phyloP scores from a whole-genome alignment of 2,329 filamentous ascomycete species.

The Fusarium sp. region DNA sequence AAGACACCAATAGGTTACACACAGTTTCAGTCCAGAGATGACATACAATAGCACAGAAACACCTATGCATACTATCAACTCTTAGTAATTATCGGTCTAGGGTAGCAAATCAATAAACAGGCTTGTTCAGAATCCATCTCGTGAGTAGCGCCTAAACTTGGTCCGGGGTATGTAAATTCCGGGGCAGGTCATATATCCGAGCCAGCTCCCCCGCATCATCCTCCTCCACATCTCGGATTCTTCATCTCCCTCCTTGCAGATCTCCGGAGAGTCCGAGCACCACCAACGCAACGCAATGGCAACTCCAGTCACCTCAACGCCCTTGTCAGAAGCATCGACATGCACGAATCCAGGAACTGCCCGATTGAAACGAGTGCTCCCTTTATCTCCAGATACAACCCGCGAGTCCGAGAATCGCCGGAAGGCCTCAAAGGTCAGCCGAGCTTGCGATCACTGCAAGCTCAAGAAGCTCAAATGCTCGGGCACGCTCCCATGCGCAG shows the following conservation, averaged over 20 bases:
- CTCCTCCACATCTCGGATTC: conserved; percentile 11
- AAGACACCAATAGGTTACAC: no score
- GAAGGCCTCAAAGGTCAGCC: conserved; percentile 42
- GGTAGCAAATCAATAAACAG: no score
- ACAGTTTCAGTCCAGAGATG: no score
- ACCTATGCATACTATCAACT: no score
- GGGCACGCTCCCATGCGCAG: conserved; percentile 53
- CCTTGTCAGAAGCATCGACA: conserved; percentile 33
- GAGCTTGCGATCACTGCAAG: conserved; percentile 57
- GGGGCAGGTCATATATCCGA: neutral
- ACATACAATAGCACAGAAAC: no score
- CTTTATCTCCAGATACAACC: conserved; percentile 25
- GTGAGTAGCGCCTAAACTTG: no score
- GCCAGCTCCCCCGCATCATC: conserved; percentile 3
- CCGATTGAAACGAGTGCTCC: conserved; percentile 22
- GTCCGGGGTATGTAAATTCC: neutral
- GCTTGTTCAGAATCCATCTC: no score
- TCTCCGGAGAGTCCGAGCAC: conserved; percentile 9
- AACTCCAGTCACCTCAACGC: conserved; percentile 24
- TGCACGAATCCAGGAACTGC: neutral
- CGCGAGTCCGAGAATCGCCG: conserved; percentile 36
- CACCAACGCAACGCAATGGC: conserved; percentile 20
- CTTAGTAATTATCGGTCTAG: no score
- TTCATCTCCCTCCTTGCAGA: conserved; percentile 25
- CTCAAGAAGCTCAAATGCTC: conserved; percentile 55